Percentiles rank a stretch among this genome's conserved stretches.
These are phyloP conservation scores for Phaeosphaeria sp. DNA, from an alignment of 2,329 filamentous ascomycete species.

Conservation along the genomic window DNA sequence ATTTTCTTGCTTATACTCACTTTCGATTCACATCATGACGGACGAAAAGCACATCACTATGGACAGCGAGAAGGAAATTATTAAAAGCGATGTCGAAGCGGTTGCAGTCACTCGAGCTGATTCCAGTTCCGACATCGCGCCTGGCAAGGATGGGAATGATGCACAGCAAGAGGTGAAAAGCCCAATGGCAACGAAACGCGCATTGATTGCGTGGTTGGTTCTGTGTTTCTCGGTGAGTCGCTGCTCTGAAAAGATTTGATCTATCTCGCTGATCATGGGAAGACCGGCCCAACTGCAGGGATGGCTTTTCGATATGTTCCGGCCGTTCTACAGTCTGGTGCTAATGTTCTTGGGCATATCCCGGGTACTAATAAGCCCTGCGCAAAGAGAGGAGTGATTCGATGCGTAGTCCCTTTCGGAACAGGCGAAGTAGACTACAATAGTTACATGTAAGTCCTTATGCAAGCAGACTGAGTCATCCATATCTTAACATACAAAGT, in stretches of 20 bases:
- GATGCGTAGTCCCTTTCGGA: slow-evolving; percentile 22
- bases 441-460: slow-evolving; percentile 19
- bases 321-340: slow-evolving; percentile 5
- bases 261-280: neutral
- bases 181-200: slow-evolving; percentile 12
- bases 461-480: neutral
- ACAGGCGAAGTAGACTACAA: slow-evolving; percentile 23
- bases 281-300: slow-evolving; percentile 8
- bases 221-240: slow-evolving; percentile 19
- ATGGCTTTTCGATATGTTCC: slow-evolving; percentile 11
- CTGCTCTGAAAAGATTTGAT: neutral
- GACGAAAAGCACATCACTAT: neutral
- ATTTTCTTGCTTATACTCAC: neutral
- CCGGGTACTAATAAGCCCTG: slow-evolving; percentile 6
- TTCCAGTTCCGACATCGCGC: neutral
- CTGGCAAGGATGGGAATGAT: neutral
- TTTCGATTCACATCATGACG: neutral
- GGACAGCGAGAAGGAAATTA: neutral
- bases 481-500: neutral
- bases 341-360: slow-evolving; percentile 8
- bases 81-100: neutral
- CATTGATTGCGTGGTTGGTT: slow-evolving; percentile 18
- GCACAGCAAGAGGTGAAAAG: slow-evolving; percentile 1
- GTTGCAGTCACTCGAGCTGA: neutral
- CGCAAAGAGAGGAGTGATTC: slow-evolving; percentile 18